A percentile compares a stretch with the other conserved stretches of the same genome.
These are phyloP conservation scores for Wickerhamomyces chambardii DNA, from an alignment of 805 yeast species.

Conservation along the genomic window DNA sequence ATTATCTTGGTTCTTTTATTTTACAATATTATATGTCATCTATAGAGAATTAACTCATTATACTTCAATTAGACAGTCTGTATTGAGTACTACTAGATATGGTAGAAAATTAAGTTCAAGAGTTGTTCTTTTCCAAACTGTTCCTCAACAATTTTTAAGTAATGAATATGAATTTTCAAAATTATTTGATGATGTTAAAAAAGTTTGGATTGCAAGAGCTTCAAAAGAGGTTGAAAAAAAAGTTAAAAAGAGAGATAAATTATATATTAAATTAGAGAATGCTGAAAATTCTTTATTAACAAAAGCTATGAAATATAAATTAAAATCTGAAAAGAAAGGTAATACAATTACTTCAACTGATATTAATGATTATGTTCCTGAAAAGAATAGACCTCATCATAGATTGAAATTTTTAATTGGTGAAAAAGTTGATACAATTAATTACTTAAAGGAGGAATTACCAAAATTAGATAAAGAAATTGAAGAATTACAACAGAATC, in stretches of 20 bases:
- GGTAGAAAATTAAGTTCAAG: conserved; percentile 68
- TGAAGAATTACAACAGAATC: conserved; percentile 40
- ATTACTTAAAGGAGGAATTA: conserved; percentile 45
- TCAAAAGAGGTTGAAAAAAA: conserved; percentile 40
- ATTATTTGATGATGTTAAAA: conserved; percentile 74
- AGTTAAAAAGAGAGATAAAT: conserved; percentile 47
- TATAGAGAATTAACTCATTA: conserved; percentile 80
- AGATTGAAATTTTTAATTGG: conserved; percentile 36
- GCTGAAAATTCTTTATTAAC: conserved; percentile 52
- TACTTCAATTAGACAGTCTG: conserved; percentile 68
- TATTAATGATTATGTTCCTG: conserved; percentile 50
- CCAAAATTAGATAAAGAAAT: conserved; percentile 52
- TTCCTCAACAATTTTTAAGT: conserved; percentile 57
- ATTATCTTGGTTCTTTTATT: conserved; percentile 72
- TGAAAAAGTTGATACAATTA: conserved; percentile 54
- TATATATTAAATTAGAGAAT: conserved; percentile 57
- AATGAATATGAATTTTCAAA: conserved; percentile 66
- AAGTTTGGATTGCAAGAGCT: conserved; percentile 74
- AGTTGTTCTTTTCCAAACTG: conserved; percentile 77
- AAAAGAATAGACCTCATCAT: conserved; percentile 58
- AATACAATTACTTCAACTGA: conserved; percentile 33
- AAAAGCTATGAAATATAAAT: conserved; percentile 53
- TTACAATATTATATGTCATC: conserved; percentile 57
- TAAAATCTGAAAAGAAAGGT: conserved; percentile 63
- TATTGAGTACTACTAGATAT: conserved; percentile 72